These are phyloP conservation scores for Cardamine chenopodiifolia DNA, from an alignment of 345 rosid species.

Conservation along the genomic window DNA sequence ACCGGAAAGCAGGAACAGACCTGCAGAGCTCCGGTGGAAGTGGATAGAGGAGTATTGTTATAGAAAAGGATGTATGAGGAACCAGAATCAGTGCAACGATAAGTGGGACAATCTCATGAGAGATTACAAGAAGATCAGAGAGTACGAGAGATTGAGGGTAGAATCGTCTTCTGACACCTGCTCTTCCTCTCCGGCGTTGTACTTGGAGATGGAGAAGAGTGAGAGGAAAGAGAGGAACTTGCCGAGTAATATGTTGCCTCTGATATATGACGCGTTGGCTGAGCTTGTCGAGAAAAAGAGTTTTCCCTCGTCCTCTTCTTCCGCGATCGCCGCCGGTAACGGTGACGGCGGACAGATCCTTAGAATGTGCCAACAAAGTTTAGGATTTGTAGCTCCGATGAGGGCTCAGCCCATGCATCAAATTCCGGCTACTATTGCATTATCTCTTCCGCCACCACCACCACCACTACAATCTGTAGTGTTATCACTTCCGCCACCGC, in stretches of 20 bases:
- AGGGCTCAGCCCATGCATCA: conserved; percentile 39
- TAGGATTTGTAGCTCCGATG: conserved; percentile 38
- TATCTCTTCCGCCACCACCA: conserved; percentile 31
- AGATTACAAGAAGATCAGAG: conserved; percentile 84
- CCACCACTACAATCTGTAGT: conserved; percentile 27
- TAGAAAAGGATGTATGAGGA: conserved; percentile 60
- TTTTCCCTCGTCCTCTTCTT: neutral
- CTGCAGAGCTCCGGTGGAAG: conserved; percentile 77
- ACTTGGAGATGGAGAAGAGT: conserved; percentile 73
- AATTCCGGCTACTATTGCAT: conserved; percentile 32
- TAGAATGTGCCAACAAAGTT: conserved; percentile 18
- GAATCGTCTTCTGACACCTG: conserved; percentile 22
- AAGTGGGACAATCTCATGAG: conserved; percentile 94
- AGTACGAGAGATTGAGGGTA: conserved; percentile 50
- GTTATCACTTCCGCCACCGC: conserved; percentile 10
- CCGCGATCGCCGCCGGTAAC: neutral
- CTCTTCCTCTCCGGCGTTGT: conserved; percentile 23
- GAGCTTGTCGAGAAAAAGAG: conserved; percentile 65
- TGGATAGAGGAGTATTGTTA: conserved; percentile 88
- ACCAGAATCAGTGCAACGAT: conserved; percentile 90
- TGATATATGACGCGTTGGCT: conserved; percentile 59
- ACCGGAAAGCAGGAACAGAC: conserved; percentile 35
- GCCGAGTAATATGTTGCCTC: conserved; percentile 67
- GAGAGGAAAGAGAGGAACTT: conserved; percentile 67
- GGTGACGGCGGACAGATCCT: neutral